A percentile compares a stretch with the other conserved stretches of the same genome.
These are phyloP conservation scores for Fusarium nodosum DNA, from an alignment of 2,329 filamentous ascomycete species.

Conservation along the genomic window DNA sequence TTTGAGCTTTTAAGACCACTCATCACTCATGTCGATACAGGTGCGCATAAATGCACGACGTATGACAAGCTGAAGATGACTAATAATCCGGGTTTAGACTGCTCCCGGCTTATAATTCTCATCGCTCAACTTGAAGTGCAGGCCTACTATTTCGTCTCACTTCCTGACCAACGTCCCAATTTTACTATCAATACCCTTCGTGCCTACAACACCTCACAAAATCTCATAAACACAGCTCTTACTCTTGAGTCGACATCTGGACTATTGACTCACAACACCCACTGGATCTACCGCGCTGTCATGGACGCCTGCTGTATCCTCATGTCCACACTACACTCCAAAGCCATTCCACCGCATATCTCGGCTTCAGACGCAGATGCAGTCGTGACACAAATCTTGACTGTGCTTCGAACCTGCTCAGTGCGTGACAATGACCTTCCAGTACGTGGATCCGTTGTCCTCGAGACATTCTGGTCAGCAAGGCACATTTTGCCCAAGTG, in stretches of 20 bases:
- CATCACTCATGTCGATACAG: constrained; percentile 62
- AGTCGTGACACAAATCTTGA: constrained; percentile 53
- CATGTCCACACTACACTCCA: constrained; percentile 61
- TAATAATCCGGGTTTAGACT: constrained; percentile 52
- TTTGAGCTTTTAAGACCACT: constrained; percentile 63
- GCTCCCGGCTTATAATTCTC: constrained; percentile 64
- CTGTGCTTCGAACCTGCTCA: constrained; percentile 59
- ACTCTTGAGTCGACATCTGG: constrained; percentile 58
- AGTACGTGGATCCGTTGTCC: constrained; percentile 59
- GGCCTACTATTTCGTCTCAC: constrained; percentile 65
- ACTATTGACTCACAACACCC: constrained; percentile 63
- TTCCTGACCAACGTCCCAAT: constrained; percentile 54
- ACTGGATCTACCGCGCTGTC: constrained; percentile 64
- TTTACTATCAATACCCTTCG: constrained; percentile 62
- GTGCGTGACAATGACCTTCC: constrained; percentile 65
- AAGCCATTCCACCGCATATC: constrained; percentile 54
- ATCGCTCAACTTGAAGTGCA: constrained; percentile 67
- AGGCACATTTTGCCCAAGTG: constrained; percentile 56
- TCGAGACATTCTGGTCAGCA: constrained; percentile 64
- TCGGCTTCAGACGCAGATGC: constrained; percentile 50
- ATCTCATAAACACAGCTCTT: constrained; percentile 59
- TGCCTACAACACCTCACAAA: constrained; percentile 63
- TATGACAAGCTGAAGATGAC: background rate
- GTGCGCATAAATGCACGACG: constrained; percentile 47
- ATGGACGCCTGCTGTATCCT: constrained; percentile 62